Conservation (phyloP, 2,329 filamentous ascomycete species). For the Nigrograna mackinnonii region DNA sequence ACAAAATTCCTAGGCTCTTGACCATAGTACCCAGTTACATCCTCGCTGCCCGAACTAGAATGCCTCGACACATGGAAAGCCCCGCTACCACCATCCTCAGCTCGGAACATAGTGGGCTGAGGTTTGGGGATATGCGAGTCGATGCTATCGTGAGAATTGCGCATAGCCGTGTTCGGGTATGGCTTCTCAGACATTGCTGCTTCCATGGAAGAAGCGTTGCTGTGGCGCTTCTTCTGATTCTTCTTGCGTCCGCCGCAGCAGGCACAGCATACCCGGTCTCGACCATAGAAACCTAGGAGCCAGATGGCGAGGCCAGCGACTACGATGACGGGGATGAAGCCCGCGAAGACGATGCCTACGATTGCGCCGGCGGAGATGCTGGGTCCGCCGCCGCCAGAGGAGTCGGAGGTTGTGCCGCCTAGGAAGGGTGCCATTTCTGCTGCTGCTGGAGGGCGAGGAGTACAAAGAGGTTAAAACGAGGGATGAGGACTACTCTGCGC, state of each 20-base stretch:
- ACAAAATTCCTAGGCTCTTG: no score
- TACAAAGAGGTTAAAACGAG: background rate
- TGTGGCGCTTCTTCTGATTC: background rate
- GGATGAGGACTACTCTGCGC: background rate
- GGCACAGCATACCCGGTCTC: slow-evolving; percentile 1
- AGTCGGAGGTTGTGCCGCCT: background rate
- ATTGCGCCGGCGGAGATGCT: slow-evolving; percentile 22
- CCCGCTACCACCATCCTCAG: no score
- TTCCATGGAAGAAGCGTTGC: no score
- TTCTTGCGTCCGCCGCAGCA: background rate
- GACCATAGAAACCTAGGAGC: slow-evolving; percentile 16
- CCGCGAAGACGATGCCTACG: slow-evolving; percentile 20
- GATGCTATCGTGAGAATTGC: no score
- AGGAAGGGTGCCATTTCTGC: background rate
- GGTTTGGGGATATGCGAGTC: no score
- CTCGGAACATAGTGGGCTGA: no score
- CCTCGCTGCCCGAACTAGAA: no score
- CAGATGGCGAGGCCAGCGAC: slow-evolving; percentile 26
- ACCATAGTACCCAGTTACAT: no score
- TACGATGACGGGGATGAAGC: slow-evolving; percentile 21
- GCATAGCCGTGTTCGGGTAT: no score
- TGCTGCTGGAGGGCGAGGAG: background rate
- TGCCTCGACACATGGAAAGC: no score
- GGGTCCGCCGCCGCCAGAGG: background rate
- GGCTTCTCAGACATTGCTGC: no score